Percentiles rank a stretch among this genome's conserved stretches.
Conservation (phyloP, 352 stramenopile species). For the Blastocystis hominis region DNA sequence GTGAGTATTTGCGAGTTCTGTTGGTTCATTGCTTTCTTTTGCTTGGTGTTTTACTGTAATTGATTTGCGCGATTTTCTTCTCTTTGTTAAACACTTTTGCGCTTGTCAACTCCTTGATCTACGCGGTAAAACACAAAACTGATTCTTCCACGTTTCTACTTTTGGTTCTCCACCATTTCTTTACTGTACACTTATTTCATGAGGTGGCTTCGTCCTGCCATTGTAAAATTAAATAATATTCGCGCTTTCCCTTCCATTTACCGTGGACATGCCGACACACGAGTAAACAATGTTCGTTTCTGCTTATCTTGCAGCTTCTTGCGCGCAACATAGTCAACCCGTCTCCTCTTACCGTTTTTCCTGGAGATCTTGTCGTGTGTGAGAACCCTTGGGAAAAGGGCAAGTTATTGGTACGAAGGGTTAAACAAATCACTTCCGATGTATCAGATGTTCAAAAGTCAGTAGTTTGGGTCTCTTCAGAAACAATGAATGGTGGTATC, state of each 20-base stretch:
- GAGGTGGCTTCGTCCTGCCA: constrained; percentile 50
- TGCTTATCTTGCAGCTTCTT: not conserved
- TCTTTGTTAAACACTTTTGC: not conserved
- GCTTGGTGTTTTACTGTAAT: not conserved
- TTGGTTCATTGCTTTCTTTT: not conserved
- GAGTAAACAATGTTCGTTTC: not conserved
- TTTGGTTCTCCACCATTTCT: not conserved
- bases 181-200: not conserved
- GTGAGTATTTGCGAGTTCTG: not conserved
- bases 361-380: constrained; percentile 38
- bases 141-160: constrained; percentile 24
- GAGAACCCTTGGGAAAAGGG: constrained; percentile 12
- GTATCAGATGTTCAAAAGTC: not conserved
- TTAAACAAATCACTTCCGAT: not conserved
- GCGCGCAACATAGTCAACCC: constrained; percentile 22
- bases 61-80: no score
- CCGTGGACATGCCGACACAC: constrained; percentile 29
- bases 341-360: not conserved
- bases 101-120: not conserved
- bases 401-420: constrained; percentile 7
- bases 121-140: not conserved
- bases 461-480: constrained; percentile 30
- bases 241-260: constrained; percentile 53
- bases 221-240: constrained; percentile 57
- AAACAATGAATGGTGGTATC: constrained; percentile 43